Conservation (phyloP, 495 filamentous ascomycete genomes). For the Penicillium simplicissimum region DNA sequence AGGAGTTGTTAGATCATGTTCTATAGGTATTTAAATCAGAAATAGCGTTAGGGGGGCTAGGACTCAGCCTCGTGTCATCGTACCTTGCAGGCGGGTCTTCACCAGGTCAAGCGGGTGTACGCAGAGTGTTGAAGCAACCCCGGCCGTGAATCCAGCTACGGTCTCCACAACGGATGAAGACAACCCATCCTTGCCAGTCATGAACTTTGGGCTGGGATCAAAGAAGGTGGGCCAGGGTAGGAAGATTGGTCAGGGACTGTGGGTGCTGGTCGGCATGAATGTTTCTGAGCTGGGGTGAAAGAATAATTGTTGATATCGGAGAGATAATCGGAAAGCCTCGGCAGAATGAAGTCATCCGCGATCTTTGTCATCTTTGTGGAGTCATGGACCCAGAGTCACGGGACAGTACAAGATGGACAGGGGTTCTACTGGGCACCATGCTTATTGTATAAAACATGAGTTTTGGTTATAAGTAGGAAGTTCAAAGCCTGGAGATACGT, state of each 20-base stretch:
- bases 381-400: background rate
- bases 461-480: too few relatives aligned
- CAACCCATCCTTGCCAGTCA: conserved; percentile 53
- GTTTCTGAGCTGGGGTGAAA: background rate
- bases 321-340: background rate
- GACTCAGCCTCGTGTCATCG: background rate
- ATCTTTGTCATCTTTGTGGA: background rate
- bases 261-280: background rate
- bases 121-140: conserved; percentile 75
- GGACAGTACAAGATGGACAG: background rate
- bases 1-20: background rate
- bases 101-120: conserved; percentile 82
- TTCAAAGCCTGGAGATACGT: too few relatives aligned
- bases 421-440: background rate
- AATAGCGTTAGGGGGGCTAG: background rate
- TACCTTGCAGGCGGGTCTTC: conserved; percentile 93
- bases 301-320: background rate
- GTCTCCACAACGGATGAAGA: conserved; percentile 83
- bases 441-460: background rate
- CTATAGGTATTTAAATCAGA: background rate
- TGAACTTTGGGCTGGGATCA: conserved; percentile 30
- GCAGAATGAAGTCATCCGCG: background rate
- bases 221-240: background rate
- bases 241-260: background rate
- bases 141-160: conserved; percentile 86